A percentile compares a stretch with the other conserved stretches of the same genome.
These are phyloP conservation scores for Penicillium simplicissimum DNA, from an alignment of 495 filamentous ascomycete species.

Conservation along the genomic window DNA sequence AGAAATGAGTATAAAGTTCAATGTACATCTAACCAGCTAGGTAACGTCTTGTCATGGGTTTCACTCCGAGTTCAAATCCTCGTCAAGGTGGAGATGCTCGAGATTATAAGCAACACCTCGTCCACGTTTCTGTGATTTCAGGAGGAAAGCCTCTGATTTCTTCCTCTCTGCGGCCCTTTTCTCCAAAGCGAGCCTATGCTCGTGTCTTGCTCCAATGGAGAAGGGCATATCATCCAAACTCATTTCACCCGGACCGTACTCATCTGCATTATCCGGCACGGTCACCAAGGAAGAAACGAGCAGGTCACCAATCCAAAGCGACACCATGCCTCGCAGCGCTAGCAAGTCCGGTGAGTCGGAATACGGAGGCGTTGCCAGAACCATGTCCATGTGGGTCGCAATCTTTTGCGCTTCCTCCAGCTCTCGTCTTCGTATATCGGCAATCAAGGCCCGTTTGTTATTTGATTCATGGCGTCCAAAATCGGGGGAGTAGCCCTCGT, in stretches of 20 bases:
- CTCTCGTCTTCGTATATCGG: conserved; percentile 32
- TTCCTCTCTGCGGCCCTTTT: conserved; percentile 32
- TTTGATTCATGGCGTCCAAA: conserved; percentile 12
- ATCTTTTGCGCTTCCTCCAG: conserved; percentile 56
- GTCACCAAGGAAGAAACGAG: conserved; percentile 34
- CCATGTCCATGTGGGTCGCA: conserved; percentile 60
- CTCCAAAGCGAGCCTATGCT: conserved; percentile 38
- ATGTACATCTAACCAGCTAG: neutral
- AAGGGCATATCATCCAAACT: conserved; percentile 25
- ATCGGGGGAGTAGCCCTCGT: conserved; percentile 27
- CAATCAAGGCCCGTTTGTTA: conserved; percentile 24
- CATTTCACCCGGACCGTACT: conserved; percentile 25
- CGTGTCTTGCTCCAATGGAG: conserved; percentile 32
- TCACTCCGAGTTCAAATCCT: conserved; percentile 39
- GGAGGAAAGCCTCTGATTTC: conserved; percentile 38
- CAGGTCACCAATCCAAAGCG: conserved; percentile 68
- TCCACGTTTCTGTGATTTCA: conserved; percentile 37
- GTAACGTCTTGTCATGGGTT: neutral
- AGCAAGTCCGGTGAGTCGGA: conserved; percentile 58
- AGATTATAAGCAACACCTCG: conserved; percentile 38
- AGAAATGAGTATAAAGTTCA: neutral
- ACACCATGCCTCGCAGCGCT: conserved; percentile 65
- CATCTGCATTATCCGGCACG: conserved; percentile 11
- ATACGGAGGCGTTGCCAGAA: conserved; percentile 65
- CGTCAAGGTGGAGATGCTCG: conserved; percentile 36